These are phyloP conservation scores for Candolleomyces eurysporus DNA, from an alignment of 768 basidiomycete genomes.

Conservation along the genomic window DNA sequence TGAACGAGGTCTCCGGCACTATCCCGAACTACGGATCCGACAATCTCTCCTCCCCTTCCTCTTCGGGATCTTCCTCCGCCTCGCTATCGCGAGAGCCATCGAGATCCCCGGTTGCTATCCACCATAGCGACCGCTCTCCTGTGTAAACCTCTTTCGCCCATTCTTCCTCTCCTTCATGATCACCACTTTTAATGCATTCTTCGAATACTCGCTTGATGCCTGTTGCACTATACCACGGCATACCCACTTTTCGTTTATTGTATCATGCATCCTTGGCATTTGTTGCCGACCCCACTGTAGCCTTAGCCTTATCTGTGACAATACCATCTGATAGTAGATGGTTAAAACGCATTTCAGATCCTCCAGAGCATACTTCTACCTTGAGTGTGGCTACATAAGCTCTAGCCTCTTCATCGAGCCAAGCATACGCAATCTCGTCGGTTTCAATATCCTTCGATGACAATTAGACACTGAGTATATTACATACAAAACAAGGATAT, in stretches of 20 bases:
- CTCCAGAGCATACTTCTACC: not conserved
- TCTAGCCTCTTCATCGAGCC: too few species aligned
- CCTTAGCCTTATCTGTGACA: not conserved
- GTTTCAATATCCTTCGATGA: too few species aligned
- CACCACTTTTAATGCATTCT: not conserved
- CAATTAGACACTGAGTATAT: too few species aligned
- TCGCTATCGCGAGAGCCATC: conserved; percentile 26
- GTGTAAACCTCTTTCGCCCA: conserved; percentile 1
- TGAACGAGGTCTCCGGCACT: conserved; percentile 38
- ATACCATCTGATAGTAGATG: not conserved
- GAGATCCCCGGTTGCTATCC: conserved; percentile 10
- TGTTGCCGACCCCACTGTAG: not conserved
- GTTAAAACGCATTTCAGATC: not conserved
- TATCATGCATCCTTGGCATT: not conserved
- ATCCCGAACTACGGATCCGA: conserved; percentile 33
- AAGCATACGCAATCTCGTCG: too few species aligned
- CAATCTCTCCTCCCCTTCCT: conserved; percentile 29
- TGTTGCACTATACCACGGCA: not conserved
- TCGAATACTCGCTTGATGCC: not conserved
- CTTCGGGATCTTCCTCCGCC: conserved; percentile 34
- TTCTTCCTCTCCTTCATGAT: not conserved
- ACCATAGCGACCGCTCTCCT: conserved; percentile 5
- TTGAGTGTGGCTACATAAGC: too few species aligned
- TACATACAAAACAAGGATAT: too few species aligned
- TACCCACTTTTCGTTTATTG: not conserved